phyloP scores from a whole-genome alignment of 179 eudicot genomes.

The Beta corolliflora region DNA sequence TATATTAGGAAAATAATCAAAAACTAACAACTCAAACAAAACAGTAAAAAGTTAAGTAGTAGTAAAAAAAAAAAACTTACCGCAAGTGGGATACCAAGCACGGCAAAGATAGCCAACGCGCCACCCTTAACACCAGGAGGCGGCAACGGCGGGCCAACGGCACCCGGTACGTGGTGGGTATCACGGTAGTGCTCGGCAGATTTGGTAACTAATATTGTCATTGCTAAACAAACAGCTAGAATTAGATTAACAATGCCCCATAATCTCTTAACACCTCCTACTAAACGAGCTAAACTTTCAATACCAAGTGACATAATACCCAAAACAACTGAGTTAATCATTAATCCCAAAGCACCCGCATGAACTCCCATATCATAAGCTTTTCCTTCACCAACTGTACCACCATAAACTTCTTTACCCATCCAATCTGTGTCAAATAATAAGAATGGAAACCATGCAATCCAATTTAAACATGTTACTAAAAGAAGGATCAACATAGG shows the following conservation, averaged over 20 bases:
- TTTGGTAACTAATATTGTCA: slow-evolving; percentile 67
- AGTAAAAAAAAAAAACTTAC: slow-evolving; percentile 30
- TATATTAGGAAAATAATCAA: not conserved
- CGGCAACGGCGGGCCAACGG: slow-evolving; percentile 26
- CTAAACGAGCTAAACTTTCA: slow-evolving; percentile 30
- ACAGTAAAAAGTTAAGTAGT: not conserved
- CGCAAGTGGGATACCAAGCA: slow-evolving; percentile 77
- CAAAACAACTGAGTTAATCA: slow-evolving; percentile 37
- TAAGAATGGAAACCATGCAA: slow-evolving; percentile 64
- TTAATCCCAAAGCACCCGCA: slow-evolving; percentile 50
- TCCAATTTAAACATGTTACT: slow-evolving; percentile 55
- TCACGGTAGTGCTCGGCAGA: slow-evolving; percentile 46
- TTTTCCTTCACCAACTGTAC: slow-evolving; percentile 7
- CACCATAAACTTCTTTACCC: slow-evolving; percentile 62
- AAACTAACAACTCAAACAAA: no score
- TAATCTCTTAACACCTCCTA: slow-evolving; percentile 40
- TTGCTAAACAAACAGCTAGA: slow-evolving; percentile 30
- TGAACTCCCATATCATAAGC: slow-evolving; percentile 42
- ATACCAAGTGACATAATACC: slow-evolving; percentile 37
- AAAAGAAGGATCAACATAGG: slow-evolving; percentile 54
- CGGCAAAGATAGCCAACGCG: slow-evolving; percentile 57
- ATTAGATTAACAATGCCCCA: slow-evolving; percentile 41
- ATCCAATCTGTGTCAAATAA: slow-evolving; percentile 67
- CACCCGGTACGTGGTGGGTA: slow-evolving; percentile 9
- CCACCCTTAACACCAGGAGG: slow-evolving; percentile 46